Percentiles rank a stretch among this genome's conserved stretches.
Conservation (phyloP, 2,329 filamentous ascomycete species). For the Alternaria sp. region DNA sequence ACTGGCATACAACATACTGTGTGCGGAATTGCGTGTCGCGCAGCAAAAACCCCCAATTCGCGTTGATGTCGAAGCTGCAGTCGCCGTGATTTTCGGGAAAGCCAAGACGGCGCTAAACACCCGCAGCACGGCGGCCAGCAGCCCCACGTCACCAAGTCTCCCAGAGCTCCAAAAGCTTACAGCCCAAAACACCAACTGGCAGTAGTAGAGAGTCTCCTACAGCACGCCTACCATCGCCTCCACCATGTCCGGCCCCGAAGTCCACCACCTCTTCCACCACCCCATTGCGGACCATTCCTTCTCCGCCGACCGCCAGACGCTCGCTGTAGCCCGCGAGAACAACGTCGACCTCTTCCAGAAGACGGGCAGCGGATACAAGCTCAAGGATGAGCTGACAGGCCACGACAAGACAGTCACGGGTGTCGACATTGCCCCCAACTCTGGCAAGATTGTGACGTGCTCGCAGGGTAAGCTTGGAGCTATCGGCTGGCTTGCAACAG, state of each 20-base stretch:
- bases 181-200: conserved; percentile 23
- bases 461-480: conserved; percentile 75
- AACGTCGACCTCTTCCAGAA: conserved; percentile 86
- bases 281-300: conserved; percentile 98
- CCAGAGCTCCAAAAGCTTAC: conserved; percentile 12
- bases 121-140: conserved; percentile 7
- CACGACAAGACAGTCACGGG: conserved; percentile 98
- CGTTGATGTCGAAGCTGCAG: conserved; percentile 16
- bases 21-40: not conserved
- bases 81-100: conserved; percentile 41
- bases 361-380: conserved; percentile 76
- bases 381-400: conserved; percentile 92
- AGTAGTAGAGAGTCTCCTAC: conserved; percentile 98
- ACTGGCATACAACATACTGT: not conserved
- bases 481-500: not conserved
- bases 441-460: conserved; percentile 94
- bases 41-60: not conserved
- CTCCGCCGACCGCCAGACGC: conserved; percentile 85
- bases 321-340: conserved; percentile 91
- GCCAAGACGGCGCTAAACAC: conserved; percentile 37
- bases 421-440: conserved; percentile 91
- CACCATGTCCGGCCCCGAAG: conserved; percentile 84
- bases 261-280: conserved; percentile 95
- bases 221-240: conserved; percentile 49
- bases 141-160: conserved; percentile 18